Percentiles rank a stretch among this genome's conserved stretches.
These are phyloP conservation scores for Fusarium sp. DNA, from an alignment of 2,329 filamentous ascomycete species.

Conservation along the genomic window DNA sequence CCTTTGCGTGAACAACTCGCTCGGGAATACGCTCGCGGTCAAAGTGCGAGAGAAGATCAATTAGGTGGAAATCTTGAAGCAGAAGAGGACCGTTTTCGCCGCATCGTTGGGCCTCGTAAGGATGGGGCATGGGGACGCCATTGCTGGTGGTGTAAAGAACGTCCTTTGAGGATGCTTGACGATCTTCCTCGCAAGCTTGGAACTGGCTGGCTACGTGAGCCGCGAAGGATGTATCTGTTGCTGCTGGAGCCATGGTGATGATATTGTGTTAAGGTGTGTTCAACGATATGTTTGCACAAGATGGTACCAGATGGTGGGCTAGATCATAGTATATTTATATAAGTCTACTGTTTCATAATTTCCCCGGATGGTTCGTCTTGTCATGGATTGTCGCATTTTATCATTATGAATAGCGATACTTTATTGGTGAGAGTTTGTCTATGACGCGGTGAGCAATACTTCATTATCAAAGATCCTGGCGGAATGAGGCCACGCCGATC, in stretches of 20 bases:
- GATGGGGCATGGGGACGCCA: slow-evolving; percentile 69
- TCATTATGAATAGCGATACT: not conserved
- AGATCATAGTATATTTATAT: not conserved
- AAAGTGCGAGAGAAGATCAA: slow-evolving; percentile 74
- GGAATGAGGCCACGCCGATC: slow-evolving; percentile 4
- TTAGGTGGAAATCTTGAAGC: slow-evolving; percentile 72
- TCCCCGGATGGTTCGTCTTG: slow-evolving; percentile 11
- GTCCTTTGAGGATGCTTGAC: slow-evolving; percentile 56
- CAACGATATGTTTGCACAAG: too few relatives aligned
- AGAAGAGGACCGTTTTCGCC: slow-evolving; percentile 72
- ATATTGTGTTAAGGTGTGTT: not conserved
- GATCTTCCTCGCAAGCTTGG: slow-evolving; percentile 58
- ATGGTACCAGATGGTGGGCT: too few relatives aligned
- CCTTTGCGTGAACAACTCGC: slow-evolving; percentile 73
- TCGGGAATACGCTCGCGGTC: slow-evolving; percentile 74
- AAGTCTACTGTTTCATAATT: too few relatives aligned
- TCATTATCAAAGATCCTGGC: not conserved
- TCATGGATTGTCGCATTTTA: slow-evolving; percentile 8
- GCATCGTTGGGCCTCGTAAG: slow-evolving; percentile 69
- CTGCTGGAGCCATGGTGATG: slow-evolving; percentile 43
- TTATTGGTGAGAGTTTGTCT: slow-evolving; percentile 17
- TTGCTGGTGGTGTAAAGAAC: slow-evolving; percentile 69
- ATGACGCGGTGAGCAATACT: slow-evolving; percentile 35
- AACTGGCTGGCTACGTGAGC: slow-evolving; percentile 56
- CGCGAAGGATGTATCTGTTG: slow-evolving; percentile 56